These are phyloP conservation scores for Vigna reflexopilosa DNA, from an alignment of 306 rosid species.

Conservation along the genomic window DNA sequence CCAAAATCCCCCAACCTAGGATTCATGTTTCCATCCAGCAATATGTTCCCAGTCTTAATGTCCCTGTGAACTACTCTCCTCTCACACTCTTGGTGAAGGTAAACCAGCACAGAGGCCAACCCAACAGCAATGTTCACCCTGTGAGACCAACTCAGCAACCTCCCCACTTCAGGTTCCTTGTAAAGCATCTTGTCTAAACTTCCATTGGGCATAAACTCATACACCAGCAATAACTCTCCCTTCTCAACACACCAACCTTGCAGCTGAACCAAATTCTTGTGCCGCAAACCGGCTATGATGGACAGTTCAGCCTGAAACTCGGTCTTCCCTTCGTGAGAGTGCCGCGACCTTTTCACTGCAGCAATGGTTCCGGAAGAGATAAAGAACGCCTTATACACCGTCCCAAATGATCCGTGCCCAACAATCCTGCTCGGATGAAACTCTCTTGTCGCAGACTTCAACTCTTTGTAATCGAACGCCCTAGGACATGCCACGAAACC, in stretches of 20 bases:
- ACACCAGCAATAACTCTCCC: conserved; percentile 1
- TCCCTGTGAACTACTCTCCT: conserved; percentile 42
- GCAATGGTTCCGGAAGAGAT: conserved; percentile 4
- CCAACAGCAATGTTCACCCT: neutral
- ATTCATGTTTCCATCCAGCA: conserved; percentile 52
- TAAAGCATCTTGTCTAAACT: conserved; percentile 24
- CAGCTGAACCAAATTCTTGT: conserved; percentile 21
- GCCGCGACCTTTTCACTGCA: conserved; percentile 16
- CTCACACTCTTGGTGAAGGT: conserved; percentile 22
- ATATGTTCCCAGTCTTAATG: conserved; percentile 72
- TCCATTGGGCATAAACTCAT: conserved; percentile 16
- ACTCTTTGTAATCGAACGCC: neutral
- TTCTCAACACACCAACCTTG: conserved; percentile 27
- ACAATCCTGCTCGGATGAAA: conserved; percentile 10
- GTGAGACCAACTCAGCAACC: neutral
- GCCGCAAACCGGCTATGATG: conserved; percentile 5
- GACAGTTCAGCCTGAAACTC: conserved; percentile 1
- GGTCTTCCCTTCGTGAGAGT: neutral
- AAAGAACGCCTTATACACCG: conserved; percentile 2
- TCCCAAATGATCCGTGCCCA: neutral
- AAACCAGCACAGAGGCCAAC: conserved; percentile 5
- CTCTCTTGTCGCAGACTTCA: conserved; percentile 1
- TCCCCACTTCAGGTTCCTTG: neutral
- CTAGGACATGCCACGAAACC: conserved; percentile 1
- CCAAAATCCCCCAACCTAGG: conserved; percentile 74